A percentile compares a stretch with the other conserved stretches of the same genome.
These are phyloP conservation scores for Coprinellus micaceus DNA, from an alignment of 768 basidiomycete genomes.

Conservation along the genomic window DNA sequence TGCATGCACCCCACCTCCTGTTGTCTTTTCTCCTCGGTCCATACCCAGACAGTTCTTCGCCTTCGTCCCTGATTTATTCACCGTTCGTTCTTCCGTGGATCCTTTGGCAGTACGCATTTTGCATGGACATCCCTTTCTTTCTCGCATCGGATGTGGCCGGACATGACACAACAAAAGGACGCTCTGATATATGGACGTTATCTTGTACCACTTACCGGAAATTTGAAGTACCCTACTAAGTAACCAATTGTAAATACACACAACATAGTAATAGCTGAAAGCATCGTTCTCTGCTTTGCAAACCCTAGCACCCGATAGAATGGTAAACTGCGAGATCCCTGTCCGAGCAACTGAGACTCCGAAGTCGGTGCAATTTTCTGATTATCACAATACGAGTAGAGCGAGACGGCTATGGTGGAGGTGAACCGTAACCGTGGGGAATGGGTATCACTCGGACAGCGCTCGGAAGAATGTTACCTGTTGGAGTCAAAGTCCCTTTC, in stretches of 20 bases:
- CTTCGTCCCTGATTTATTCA: not conserved
- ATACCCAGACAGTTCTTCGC: slow-evolving; percentile 5
- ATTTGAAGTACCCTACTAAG: too few species aligned
- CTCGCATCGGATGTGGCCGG: too few species aligned
- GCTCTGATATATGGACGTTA: too few species aligned
- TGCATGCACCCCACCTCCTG: slow-evolving; percentile 7
- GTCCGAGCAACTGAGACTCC: not conserved
- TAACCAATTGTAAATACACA: too few species aligned
- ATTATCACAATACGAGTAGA: not conserved
- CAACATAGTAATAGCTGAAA: too few species aligned
- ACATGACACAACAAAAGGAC: too few species aligned
- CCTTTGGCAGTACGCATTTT: not conserved
- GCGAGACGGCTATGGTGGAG: not conserved
- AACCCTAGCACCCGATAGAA: too few species aligned
- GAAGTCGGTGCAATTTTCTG: not conserved
- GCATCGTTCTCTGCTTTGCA: too few species aligned
- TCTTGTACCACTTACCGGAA: too few species aligned
- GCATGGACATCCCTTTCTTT: not conserved
- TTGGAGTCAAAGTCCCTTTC: too few species aligned
- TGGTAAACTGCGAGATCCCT: too few species aligned
- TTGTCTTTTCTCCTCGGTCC: slow-evolving; percentile 11
- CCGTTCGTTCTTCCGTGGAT: not conserved
- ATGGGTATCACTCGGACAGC: not conserved
- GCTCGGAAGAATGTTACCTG: not conserved
- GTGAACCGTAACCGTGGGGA: not conserved